Base-by-base conservation (phyloP, 805 yeast species). In the Saturnispora sekii region DNA sequence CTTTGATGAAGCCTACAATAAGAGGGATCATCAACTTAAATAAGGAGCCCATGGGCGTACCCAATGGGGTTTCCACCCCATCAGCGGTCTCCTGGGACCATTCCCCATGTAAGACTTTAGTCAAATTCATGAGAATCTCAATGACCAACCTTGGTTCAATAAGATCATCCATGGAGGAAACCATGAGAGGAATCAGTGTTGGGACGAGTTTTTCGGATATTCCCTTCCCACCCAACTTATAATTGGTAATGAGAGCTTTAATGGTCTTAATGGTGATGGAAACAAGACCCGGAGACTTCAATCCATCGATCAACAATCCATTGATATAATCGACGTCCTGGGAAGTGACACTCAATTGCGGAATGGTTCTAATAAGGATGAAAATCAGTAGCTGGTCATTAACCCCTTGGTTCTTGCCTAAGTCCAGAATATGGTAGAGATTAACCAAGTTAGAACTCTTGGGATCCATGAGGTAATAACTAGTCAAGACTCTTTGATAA, bases 261-360 rank as follows among this genome's bases (percentile, higher is more conserved):
- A 82, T 66, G 12, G 93, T 80, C 50, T 81, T 88, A 10, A 79
- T 65, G 0, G 75, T 66, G 9, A 76, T 63, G 0, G 67, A 58
- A 34, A 53, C 51, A 8, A 68, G 52, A 21, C 6, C 26, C 8
- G 26, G 26, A 21, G 26, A 21, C 26, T 21, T 21, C 26, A 21
- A 21, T 21, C 26, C 26, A 21, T 5, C 6, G 2, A 21, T 21
- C 26, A 21, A 21, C 6, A 21, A 21, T 1, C 55, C 48, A 1
- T 65, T 59, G 31, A 70, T 54, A 9, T 56, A 53, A 2, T 63
- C 67, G 33, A 69, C 57, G 40, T 77, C 76, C 1, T 53, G 52
- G 1, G 53, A 59, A 9, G 57, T 51, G 4, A 76, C 51, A 3
- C 51, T 49, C 12, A 69, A 41, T 6, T 56, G 50, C 0, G 65